Base-by-base conservation (phyloP, 2,329 filamentous ascomycete species). In the Diaporthe ilicicola region DNA sequence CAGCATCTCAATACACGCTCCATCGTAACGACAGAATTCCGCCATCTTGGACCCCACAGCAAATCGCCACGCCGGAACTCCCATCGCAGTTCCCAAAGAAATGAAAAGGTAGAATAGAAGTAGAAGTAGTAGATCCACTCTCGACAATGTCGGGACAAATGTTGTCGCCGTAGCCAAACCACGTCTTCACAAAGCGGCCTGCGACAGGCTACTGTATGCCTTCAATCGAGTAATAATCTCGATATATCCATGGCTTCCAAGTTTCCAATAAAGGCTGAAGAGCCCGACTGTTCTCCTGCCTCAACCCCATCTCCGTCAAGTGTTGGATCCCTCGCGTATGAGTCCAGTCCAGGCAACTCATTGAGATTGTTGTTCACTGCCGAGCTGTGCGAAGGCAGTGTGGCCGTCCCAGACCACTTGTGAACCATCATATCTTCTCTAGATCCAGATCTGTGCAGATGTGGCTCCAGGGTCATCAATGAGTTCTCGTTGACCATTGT, bases 191-290 rank as follows among this genome's bases (percentile, higher is more conserved):
- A 46, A 1, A 6, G 12, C 29, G 19, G 13, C 29, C 42, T 34
- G 27, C 8, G 17, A 17, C 59, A 24, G 34, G 44, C 42, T 19
- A 29, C 13, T 12, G 8, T 37, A 32, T 29, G n/a, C 13, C 13
- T 54, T 39, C 56, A 67, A 59, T 90, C 87, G n/a, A 90, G 81
- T 2, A 91, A 78, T 2, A 91, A 81, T 15, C 89, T 84, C 19
- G 88, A 88, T 55, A 91, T 89, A 65, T 89, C 89, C 89, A 91
- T 91, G 76, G 90, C 89, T 19, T 87, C 85, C 10, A 82, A 80
- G 62, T 73, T 82, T 4, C 82, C 82, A 56, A 83, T 78, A 67
- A 84, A 81, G 3, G 84, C 81, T 3, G 59, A 54, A 22, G 69
- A 70, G 32, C 46, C 77, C 15, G 73, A 56, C 32, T 73, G 46